Percentiles rank a stretch among this genome's conserved stretches.
These are phyloP conservation scores for Cordyceps cicadae DNA, from an alignment of 2,329 filamentous ascomycete genomes.

Conservation along the genomic window DNA sequence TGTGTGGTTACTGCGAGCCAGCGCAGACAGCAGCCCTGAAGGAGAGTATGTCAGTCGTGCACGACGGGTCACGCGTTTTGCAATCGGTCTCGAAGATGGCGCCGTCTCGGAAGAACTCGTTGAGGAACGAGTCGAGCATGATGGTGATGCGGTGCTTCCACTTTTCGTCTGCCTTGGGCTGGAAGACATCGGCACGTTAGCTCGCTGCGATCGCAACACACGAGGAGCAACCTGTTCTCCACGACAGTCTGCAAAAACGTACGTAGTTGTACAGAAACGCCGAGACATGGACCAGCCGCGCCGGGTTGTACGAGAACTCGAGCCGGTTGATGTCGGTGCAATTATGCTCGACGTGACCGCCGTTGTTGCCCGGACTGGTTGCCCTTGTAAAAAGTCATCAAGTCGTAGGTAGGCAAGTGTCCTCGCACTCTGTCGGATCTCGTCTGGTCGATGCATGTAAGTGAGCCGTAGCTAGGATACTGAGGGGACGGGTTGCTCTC, in stretches of 20 bases:
- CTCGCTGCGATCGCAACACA: neutral
- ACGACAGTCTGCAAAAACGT: constrained; percentile 13
- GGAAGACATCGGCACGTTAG: neutral
- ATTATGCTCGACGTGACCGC: constrained; percentile 39
- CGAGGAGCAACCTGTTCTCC: too few species aligned
- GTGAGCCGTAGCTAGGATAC: neutral
- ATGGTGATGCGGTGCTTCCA: constrained; percentile 47
- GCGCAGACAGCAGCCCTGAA: constrained; percentile 47
- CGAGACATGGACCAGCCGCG: constrained; percentile 43
- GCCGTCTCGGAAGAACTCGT: constrained; percentile 39
- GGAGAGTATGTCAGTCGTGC: constrained; percentile 49
- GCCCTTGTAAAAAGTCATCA: constrained; percentile 43
- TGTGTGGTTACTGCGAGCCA: constrained; percentile 42
- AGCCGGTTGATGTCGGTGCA: constrained; percentile 44
- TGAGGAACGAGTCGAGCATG: constrained; percentile 29
- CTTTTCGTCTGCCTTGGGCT: constrained; percentile 23
- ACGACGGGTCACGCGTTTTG: constrained; percentile 33
- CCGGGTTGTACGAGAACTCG: constrained; percentile 50
- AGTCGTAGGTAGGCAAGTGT: constrained; percentile 40
- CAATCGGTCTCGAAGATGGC: constrained; percentile 55
- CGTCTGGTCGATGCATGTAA: constrained; percentile 26
- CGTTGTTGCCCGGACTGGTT: constrained; percentile 47
- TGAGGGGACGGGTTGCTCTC: neutral
- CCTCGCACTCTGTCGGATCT: constrained; percentile 38
- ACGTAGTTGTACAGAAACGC: constrained; percentile 51